Percentiles rank a stretch among this genome's conserved stretches.
Evolutionary conservation across 2,329 filamentous ascomycete species (phyloP).

Genomic region (Myrmaecium sp.): DNA sequence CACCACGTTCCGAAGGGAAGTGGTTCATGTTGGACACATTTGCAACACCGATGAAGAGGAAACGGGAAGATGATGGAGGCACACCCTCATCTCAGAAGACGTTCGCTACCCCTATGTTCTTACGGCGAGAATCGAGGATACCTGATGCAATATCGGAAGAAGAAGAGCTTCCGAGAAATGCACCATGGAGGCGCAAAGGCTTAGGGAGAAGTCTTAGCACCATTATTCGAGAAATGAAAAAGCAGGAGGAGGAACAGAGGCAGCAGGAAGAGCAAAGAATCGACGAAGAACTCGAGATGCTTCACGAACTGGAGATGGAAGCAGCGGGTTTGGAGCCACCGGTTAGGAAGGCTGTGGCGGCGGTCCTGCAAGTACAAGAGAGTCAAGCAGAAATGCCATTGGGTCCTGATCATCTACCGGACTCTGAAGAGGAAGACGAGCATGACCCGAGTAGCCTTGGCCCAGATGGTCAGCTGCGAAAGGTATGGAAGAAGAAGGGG

Average conservation of each 20-base stretch:
- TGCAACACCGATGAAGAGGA: constrained; percentile 42
- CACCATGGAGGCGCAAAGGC: constrained; percentile 25
- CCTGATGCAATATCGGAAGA: constrained; percentile 10
- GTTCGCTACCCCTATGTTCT: constrained; percentile 55
- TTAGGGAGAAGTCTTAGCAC: constrained; percentile 56
- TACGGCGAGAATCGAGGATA: constrained; percentile 35
- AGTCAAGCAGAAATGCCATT: constrained; percentile 27
- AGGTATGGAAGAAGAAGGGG: constrained; percentile 66
- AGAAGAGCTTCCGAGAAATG: constrained; percentile 15
- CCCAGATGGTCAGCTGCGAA: constrained; percentile 41
- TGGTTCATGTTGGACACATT: constrained; percentile 46
- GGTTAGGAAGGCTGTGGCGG: constrained; percentile 12
- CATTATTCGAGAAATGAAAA: constrained; percentile 53
- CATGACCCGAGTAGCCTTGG: constrained; percentile 21
- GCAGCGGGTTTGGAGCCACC: constrained; percentile 12
- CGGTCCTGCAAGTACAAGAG: constrained; percentile 24
- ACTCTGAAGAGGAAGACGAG: constrained; percentile 42
- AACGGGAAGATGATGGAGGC: constrained; percentile 19
- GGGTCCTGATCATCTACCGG: constrained; percentile 35
- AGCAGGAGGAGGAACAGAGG: constrained; percentile 46
- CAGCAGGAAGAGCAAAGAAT: constrained; percentile 39
- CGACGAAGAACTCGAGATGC: constrained; percentile 57
- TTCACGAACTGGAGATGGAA: constrained; percentile 51
- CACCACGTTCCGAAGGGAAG: constrained; percentile 39
- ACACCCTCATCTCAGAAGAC: constrained; percentile 18